Evolutionary conservation across 2,329 filamentous ascomycete genomes (phyloP).

Genomic region (Arthrinium phaeospermum): DNA sequence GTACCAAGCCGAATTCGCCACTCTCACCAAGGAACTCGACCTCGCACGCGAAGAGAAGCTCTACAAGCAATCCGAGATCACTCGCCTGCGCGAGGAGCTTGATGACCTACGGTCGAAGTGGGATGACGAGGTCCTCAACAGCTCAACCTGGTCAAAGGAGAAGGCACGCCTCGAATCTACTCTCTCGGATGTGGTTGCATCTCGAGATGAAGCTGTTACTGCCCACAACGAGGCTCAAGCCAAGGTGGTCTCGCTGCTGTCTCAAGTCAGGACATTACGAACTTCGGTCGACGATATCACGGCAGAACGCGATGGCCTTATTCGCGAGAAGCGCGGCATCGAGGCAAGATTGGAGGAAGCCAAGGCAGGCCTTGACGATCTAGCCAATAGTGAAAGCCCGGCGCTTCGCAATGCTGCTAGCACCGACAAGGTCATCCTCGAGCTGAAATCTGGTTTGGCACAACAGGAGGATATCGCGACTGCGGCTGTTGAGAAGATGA

Average conservation of each 20-base stretch:
- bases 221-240: slow-evolving; percentile 95
- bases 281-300: slow-evolving; percentile 85
- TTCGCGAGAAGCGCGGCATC: slow-evolving; percentile 88
- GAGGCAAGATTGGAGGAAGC: slow-evolving; percentile 87
- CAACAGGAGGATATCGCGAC: slow-evolving; percentile 93
- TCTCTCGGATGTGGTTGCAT: slow-evolving; percentile 84
- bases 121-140: slow-evolving; percentile 98
- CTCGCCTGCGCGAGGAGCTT: slow-evolving; percentile 89
- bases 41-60: slow-evolving; percentile 87
- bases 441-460: slow-evolving; percentile 85
- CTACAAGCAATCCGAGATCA: slow-evolving; percentile 86
- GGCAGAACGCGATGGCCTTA: slow-evolving; percentile 81
- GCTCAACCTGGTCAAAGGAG: slow-evolving; percentile 97
- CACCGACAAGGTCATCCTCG: slow-evolving; percentile 86
- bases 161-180: slow-evolving; percentile 91
- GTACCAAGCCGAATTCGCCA: slow-evolving; percentile 91
- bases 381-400: slow-evolving; percentile 83
- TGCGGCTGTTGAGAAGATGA: slow-evolving; percentile 96
- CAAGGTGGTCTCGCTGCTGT: slow-evolving; percentile 88
- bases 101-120: slow-evolving; percentile 95
- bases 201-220: slow-evolving; percentile 89
- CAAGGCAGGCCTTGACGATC: slow-evolving; percentile 84
- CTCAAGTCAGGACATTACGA: slow-evolving; percentile 84
- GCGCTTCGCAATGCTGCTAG: slow-evolving; percentile 88
- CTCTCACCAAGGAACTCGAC: slow-evolving; percentile 89